Percentiles rank a stretch among this genome's conserved stretches.
phyloP scores from a whole-genome alignment of 2,329 filamentous ascomycete species.

The Elsinoe fawcettii region DNA sequence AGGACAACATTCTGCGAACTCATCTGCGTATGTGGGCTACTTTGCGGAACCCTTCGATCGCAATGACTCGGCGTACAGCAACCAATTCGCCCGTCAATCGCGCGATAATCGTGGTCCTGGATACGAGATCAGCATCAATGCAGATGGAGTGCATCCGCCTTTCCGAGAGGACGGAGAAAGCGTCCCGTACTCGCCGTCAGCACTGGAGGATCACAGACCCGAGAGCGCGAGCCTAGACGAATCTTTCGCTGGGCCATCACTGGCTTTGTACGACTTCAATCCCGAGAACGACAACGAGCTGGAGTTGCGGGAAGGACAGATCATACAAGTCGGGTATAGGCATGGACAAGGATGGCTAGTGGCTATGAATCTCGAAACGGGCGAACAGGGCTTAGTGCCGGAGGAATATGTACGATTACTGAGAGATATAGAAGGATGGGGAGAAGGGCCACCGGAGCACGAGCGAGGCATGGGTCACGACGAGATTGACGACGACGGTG shows the following conservation, averaged over 20 bases:
- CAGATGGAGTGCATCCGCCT: conserved; percentile 27
- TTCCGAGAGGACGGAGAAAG: conserved; percentile 55
- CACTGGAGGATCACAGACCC: conserved; percentile 17
- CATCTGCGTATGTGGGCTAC: conserved; percentile 4
- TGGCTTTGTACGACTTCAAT: conserved; percentile 90
- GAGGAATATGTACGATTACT: conserved; percentile 93
- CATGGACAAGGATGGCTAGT: conserved; percentile 97
- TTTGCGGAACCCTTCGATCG: conserved; percentile 16
- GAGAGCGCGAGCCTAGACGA: conserved; percentile 65
- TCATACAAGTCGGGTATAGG: conserved; percentile 92
- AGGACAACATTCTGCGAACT: background rate
- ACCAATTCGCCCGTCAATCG: background rate
- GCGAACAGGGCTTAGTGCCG: conserved; percentile 86
- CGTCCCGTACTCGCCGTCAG: conserved; percentile 11
- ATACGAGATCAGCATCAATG: conserved; percentile 13
- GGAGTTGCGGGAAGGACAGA: conserved; percentile 84
- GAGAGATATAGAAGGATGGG: conserved; percentile 83
- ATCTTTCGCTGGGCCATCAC: conserved; percentile 93
- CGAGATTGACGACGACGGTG: conserved; percentile 11
- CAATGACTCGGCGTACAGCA: conserved; percentile 13
- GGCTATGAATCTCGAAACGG: conserved; percentile 88
- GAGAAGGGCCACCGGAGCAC: conserved; percentile 27
- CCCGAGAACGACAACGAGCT: conserved; percentile 96
- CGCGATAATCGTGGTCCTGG: conserved; percentile 9
- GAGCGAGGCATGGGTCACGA: conserved; percentile 4